Base-by-base conservation (phyloP, 2,329 filamentous ascomycete genomes). In the Nemania serpens region DNA sequence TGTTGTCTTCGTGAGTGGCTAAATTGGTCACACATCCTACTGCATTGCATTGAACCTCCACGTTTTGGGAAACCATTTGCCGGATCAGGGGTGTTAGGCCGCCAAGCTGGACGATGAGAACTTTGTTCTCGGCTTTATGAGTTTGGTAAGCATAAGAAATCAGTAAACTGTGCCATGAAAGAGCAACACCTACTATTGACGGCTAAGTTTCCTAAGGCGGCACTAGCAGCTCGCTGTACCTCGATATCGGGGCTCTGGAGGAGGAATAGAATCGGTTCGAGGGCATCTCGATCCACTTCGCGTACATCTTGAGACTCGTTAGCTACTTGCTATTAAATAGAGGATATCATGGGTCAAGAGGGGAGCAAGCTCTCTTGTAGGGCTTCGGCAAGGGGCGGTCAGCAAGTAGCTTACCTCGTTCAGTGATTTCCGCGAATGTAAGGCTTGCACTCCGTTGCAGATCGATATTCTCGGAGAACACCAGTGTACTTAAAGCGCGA, bases 11-110 rank as follows among this genome's bases (percentile, higher is more conserved):
- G 73, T 99, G 95, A 2, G 95, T 99, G 56, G 95, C 95, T 58
- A 99, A 80, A 74, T 99, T 99, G 47, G 95, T 99, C 76, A 99
- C 99, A 80, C 95, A 99, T 53, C 95, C 95, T 63, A 99, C 95
- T 45, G 95, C 95, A 76, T 99, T 99, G 82, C 95, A 99, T 78
- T 99, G 95, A 25, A 99, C 95, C 76, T 99, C 95, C 69, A 99
- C 95, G 71, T 99, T 99, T 48, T 90, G 86, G 58, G 94, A 98
- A 79, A 96, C 92, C 95, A 99, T 99, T 78, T 99, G 95, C 67
- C 91, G 90, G 77, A 98, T 99, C 62, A 99, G 84, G 55, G 95
- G 94, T 55, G 88, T 88, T 62, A 99, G 84, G 25, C 95, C 95
- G 60, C 93, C 93, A 15, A 99, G 87, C 67, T 92, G 87, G 63